Evolutionary conservation across 2,329 filamentous ascomycete genomes (phyloP).

Genomic region (Juglanconis sp.): DNA sequence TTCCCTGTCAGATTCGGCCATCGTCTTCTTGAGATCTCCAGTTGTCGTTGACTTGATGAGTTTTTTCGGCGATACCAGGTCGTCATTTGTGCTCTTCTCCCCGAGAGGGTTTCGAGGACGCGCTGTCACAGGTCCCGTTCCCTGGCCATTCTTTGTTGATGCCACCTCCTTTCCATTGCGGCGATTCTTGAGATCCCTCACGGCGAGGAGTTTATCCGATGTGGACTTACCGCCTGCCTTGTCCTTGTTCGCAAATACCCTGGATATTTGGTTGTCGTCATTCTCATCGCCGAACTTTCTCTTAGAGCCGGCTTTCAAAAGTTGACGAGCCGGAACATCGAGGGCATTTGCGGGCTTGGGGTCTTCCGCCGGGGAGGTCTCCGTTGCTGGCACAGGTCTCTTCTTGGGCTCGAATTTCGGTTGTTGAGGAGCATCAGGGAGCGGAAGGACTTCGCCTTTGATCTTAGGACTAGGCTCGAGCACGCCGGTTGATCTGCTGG

Average conservation of each 20-base stretch:
- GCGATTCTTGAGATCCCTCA: constrained; percentile 30
- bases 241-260: constrained; percentile 29
- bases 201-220: constrained; percentile 19
- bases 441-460: constrained; percentile 6
- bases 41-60: constrained; percentile 27
- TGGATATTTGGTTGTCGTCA: constrained; percentile 32
- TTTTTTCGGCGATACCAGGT: constrained; percentile 58
- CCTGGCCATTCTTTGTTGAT: constrained; percentile 38
- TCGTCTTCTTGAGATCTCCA: constrained; percentile 29
- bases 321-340: constrained; percentile 21
- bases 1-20: constrained; percentile 15
- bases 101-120: constrained; percentile 46
- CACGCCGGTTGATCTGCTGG: constrained; percentile 26
- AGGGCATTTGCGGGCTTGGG: constrained; percentile 9
- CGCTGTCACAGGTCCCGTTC: constrained; percentile 25
- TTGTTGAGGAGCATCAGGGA: constrained; percentile 8
- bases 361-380: constrained; percentile 21
- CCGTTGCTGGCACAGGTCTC: constrained; percentile 23
- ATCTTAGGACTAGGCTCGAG: constrained; percentile 13
- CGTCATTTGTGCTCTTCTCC: constrained; percentile 59
- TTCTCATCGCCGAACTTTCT: constrained; percentile 58
- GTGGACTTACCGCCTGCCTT: constrained; percentile 23
- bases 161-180: constrained; percentile 47
- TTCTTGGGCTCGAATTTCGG: constrained; percentile 24
- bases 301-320: constrained; percentile 51